These are phyloP conservation scores for Lipomyces spencermartinsiae DNA, from an alignment of 805 yeast species.

Conservation along the genomic window DNA sequence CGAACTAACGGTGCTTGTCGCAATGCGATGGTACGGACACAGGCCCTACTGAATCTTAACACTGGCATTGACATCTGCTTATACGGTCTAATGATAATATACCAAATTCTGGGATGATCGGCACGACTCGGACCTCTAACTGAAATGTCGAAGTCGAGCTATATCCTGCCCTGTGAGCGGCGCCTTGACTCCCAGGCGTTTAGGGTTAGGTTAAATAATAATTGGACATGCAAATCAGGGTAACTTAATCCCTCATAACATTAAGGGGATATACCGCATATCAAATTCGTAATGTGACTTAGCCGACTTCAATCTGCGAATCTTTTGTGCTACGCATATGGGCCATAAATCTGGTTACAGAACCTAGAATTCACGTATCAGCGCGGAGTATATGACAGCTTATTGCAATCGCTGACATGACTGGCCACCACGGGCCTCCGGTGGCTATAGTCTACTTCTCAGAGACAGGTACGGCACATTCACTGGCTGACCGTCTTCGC, in stretches of 20 bases:
- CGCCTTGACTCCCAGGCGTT: too few species aligned
- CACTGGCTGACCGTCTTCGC: constrained; percentile 72
- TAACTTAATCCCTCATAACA: too few species aligned
- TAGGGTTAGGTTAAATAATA: too few species aligned
- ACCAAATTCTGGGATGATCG: background rate
- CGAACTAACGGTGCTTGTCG: background rate
- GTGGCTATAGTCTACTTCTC: constrained; percentile 82
- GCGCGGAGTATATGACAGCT: background rate
- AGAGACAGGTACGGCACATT: constrained; percentile 91
- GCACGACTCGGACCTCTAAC: background rate
- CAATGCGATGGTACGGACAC: background rate
- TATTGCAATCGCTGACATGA: background rate
- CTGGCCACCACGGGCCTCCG: constrained; percentile 32
- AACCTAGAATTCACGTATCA: background rate
- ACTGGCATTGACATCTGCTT: background rate
- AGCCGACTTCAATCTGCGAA: background rate
- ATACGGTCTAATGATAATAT: background rate
- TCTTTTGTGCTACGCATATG: background rate
- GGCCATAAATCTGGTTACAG: background rate
- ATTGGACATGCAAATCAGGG: background rate
- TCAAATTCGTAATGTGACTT: too few species aligned
- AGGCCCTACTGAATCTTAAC: background rate
- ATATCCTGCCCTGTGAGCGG: too few species aligned
- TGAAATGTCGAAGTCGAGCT: too few species aligned
- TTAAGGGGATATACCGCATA: background rate